phyloP scores from a whole-genome alignment of 164 flowering plant species.

The Berberis thunbergii region DNA sequence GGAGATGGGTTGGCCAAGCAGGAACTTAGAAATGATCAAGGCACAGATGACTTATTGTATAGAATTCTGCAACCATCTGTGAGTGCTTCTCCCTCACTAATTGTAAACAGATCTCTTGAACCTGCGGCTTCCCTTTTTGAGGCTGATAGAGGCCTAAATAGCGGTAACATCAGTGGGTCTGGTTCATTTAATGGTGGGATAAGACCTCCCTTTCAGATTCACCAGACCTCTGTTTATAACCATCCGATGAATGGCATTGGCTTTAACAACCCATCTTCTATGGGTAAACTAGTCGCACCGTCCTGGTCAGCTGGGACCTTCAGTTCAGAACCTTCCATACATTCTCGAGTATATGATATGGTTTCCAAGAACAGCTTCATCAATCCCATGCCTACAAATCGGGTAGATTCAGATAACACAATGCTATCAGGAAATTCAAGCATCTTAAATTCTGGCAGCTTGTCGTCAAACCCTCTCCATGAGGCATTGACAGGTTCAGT shows the following conservation, averaged over 20 bases:
- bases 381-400: slow-evolving; percentile 11
- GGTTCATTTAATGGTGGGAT: background rate
- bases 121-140: slow-evolving; percentile 9
- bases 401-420: slow-evolving; percentile 11
- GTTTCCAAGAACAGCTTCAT: slow-evolving; percentile 13
- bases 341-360: slow-evolving; percentile 17
- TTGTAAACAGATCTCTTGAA: slow-evolving; percentile 11
- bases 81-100: slow-evolving; percentile 12
- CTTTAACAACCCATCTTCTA: slow-evolving; percentile 15
- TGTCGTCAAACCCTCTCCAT: slow-evolving; percentile 8
- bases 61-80: slow-evolving; percentile 11
- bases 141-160: slow-evolving; percentile 15
- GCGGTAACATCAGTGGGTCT: background rate
- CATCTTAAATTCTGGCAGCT: slow-evolving; percentile 11
- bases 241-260: slow-evolving; percentile 21
- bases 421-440: slow-evolving; percentile 13
- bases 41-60: slow-evolving; percentile 14
- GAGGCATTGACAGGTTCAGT: slow-evolving; percentile 9
- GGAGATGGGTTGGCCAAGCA: slow-evolving; percentile 16
- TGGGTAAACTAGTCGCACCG: slow-evolving; percentile 12
- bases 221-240: slow-evolving; percentile 16
- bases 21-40: slow-evolving; percentile 9
- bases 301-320: slow-evolving; percentile 10
- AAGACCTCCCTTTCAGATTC: slow-evolving; percentile 21
- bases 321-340: slow-evolving; percentile 11